Conservation (phyloP, 495 filamentous ascomycete genomes). For the Letharia lupina region DNA sequence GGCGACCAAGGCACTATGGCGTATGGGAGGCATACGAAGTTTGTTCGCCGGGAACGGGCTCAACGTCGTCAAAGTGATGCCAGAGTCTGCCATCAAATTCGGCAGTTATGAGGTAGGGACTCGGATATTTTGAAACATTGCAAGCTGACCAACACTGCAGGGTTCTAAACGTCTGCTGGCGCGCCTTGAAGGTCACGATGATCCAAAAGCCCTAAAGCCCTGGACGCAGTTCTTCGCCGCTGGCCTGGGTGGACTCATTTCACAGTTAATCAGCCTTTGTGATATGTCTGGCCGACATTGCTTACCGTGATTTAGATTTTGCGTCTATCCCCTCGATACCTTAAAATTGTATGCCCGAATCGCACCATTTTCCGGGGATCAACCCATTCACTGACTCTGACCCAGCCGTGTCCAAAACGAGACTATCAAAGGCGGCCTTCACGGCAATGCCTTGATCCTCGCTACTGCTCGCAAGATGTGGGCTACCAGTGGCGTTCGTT, state of each 20-base stretch:
- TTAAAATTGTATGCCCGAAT: constrained; percentile 71
- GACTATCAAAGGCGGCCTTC: constrained; percentile 73
- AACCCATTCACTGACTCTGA: not conserved
- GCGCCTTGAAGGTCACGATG: constrained; percentile 76
- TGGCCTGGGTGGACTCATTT: constrained; percentile 84
- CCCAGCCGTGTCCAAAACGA: constrained; percentile 85
- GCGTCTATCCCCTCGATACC: constrained; percentile 93
- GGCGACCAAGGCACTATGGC: constrained; percentile 70
- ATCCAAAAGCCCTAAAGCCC: constrained; percentile 66
- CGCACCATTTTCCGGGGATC: constrained; percentile 20
- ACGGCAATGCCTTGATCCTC: constrained; percentile 75
- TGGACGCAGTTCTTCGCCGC: constrained; percentile 87
- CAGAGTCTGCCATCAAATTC: constrained; percentile 94
- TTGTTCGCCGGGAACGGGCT: constrained; percentile 96
- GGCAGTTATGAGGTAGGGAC: constrained; percentile 73
- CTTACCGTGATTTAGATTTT: constrained; percentile 50
- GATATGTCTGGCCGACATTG: not conserved
- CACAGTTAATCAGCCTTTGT: constrained; percentile 52
- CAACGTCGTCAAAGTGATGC: constrained; percentile 96
- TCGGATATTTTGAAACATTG: constrained; percentile 11
- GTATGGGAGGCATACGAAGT: constrained; percentile 77
- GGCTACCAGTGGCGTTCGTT: constrained; percentile 58
- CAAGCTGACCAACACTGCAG: constrained; percentile 34
- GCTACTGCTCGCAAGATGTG: constrained; percentile 80
- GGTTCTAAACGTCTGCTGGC: constrained; percentile 84